Percentiles rank a stretch among this genome's conserved stretches.
phyloP scores from a whole-genome alignment of 2,329 filamentous ascomycete genomes.

The Lachnum nothofagi region DNA sequence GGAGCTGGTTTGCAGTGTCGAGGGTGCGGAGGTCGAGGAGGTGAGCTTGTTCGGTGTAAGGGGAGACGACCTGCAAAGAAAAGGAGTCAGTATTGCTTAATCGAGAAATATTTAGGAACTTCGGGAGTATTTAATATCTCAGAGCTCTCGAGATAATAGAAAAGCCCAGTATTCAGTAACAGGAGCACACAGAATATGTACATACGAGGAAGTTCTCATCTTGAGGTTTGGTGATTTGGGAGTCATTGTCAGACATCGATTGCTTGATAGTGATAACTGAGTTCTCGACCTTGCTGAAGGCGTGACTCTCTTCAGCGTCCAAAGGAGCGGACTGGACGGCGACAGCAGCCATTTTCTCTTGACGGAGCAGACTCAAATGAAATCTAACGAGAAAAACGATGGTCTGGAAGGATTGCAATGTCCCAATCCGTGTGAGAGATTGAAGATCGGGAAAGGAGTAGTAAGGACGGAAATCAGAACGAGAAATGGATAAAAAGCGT shows the following conservation, averaged over 20 bases:
- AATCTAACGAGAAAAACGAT: neutral
- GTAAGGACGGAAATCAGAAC: too few relatives aligned
- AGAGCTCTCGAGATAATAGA: too few relatives aligned
- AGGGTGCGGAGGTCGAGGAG: slow-evolving; percentile 67
- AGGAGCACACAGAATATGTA: too few relatives aligned
- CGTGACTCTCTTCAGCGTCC: neutral
- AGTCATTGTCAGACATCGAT: neutral
- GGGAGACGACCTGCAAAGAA: slow-evolving; percentile 66
- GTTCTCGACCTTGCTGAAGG: neutral
- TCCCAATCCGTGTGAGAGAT: neutral
- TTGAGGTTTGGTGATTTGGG: neutral
- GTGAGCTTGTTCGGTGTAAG: slow-evolving; percentile 67
- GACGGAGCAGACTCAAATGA: neutral
- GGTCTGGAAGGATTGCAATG: neutral
- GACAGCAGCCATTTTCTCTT: slow-evolving; percentile 12
- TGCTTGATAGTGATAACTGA: neutral
- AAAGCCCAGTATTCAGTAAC: too few relatives aligned
- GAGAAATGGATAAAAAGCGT: too few relatives aligned
- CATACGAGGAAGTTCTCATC: slow-evolving; percentile 26
- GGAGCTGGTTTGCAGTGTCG: slow-evolving; percentile 58
- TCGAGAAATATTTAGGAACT: too few relatives aligned
- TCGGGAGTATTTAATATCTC: too few relatives aligned
- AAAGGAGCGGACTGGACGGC: slow-evolving; percentile 6
- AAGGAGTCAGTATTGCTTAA: too few relatives aligned
- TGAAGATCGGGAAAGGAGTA: neutral